phyloP scores from a whole-genome alignment of 352 stramenopile genomes.

The Phytophthora foliorum region DNA sequence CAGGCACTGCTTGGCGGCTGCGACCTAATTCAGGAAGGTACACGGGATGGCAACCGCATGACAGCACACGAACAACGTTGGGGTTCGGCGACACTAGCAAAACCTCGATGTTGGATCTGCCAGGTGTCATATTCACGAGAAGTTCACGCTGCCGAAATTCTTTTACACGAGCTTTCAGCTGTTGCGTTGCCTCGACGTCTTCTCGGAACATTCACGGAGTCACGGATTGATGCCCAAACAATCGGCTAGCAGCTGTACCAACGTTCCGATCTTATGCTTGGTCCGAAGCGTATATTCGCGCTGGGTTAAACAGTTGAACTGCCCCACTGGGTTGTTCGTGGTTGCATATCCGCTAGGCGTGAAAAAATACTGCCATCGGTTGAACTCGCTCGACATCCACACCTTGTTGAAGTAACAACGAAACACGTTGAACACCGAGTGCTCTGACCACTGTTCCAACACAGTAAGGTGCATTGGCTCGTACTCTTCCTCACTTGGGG shows the following conservation, averaged over 20 bases:
- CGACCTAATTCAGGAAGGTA: neutral
- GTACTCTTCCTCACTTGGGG: neutral
- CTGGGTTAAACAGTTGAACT: constrained; percentile 3
- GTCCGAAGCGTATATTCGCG: neutral
- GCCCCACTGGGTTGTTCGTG: neutral
- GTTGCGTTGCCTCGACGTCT: no score
- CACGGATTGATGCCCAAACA: no score
- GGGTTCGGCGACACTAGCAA: neutral
- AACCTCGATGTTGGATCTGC: constrained; percentile 2
- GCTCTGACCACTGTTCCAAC: neutral
- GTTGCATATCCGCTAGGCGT: neutral
- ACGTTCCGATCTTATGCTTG: constrained; percentile 3
- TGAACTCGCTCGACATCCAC: neutral
- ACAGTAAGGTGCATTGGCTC: no score
- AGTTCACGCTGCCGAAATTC: neutral
- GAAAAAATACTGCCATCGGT: neutral
- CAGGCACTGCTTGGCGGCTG: neutral
- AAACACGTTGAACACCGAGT: no score
- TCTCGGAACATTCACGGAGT: no score
- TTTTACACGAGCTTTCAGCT: neutral
- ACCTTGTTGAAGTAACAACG: neutral
- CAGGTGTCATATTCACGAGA: neutral
- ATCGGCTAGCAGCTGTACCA: constrained; percentile 2
- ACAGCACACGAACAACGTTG: constrained; percentile 2
- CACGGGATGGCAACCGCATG: neutral